Evolutionary conservation across 371 early-diverging fungal genomes (phyloP), one percentile per base, ranked within the genome.

Genomic region (Mortierella sp.): DNA sequence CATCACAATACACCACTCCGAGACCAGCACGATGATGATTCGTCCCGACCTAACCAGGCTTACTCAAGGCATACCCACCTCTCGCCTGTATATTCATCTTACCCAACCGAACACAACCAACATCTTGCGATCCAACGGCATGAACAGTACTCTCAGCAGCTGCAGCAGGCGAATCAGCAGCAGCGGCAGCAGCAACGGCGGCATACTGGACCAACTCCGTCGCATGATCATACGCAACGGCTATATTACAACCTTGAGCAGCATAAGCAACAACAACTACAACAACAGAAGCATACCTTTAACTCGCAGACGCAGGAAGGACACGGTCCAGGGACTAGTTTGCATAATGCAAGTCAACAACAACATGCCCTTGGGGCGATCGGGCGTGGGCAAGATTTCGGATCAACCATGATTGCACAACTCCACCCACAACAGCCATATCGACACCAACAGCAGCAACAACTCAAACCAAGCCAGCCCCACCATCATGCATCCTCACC

Each of bases 11-110:
- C 43, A 28, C 28, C 70, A 44, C 70, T 44, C 46, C 70, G 43
- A 44, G 70, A 70, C 70, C 70, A 70, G 43, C 28, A 44, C 48
- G 37, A 70, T 64, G 64, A 64, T 64, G 64, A 64, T 50, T 69
- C 64, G 51, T 75, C 80, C 59, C 64, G 59, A 24, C 61, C 54
- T 44, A 72, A 53, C 53, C 28, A 71, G 34, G 40, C 28, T 46
- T 69, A 48, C n/a, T 51, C 28, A 50, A 21, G 21, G 44, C 73
- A 72, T 51, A 53, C 43, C 5, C 73, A 37, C 0, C 73, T 31
- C 11, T 26, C 67, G 57, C 40, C 59, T 31, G 31, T 48, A 43
- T 37, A 51, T 11, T 31, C 48, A 44, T 54, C 78, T 11, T 43
- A 26, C 67, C 40, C 50, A 44, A 43, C 73, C 13, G 34, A 46